Base-by-base conservation (phyloP, 331 rosid species). In the Saraca asoca region DNA sequence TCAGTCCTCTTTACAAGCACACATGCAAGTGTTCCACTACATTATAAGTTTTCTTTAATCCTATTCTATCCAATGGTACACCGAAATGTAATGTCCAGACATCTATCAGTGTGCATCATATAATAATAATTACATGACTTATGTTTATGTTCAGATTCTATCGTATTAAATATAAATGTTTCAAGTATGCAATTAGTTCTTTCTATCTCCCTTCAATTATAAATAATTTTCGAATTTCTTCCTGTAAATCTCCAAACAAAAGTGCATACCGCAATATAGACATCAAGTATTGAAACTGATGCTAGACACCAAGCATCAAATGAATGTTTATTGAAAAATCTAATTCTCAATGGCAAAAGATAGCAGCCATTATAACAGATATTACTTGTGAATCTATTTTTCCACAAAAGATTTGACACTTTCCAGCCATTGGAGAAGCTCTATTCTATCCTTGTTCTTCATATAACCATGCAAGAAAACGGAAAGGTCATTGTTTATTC, bases 381-480 rank as follows among this genome's bases (percentile, higher is more conserved):
- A 51, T 54, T 51, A 62, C 51, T 7, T 62, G 29, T n/a, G 24
- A 51, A 55, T 34, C 82, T 84, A 85, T 56, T 75, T 79, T 51
- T 84, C 89, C 41, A 93, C 76, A 75, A 75, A 83, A 43, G 75
- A 74, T 70, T 82, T 71, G 78, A 90, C 88, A 12, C 64, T 74
- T 56, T 59, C 79, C 78, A 93, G 51, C 91, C 93, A 93, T 35
- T 66, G 70, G 44, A 90, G 67, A 75, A 87, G 88, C 71, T 90
- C 98, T 76, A 72, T 75, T 71, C 83, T 87, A 64, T 87, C 95
- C 81, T 93, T 93, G 90, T 89, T 90, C 88, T 60, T 73, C 87
- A 90, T 84, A 71, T 71, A 90, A n/a, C 82, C 75, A 64, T 86
- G 95, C 83, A 93, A 81, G 80, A 93, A 93, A 60, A 12, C 46